Evolutionary conservation across 306 rosid genomes (phyloP).

Genomic region (Dalbergia cultrata): DNA sequence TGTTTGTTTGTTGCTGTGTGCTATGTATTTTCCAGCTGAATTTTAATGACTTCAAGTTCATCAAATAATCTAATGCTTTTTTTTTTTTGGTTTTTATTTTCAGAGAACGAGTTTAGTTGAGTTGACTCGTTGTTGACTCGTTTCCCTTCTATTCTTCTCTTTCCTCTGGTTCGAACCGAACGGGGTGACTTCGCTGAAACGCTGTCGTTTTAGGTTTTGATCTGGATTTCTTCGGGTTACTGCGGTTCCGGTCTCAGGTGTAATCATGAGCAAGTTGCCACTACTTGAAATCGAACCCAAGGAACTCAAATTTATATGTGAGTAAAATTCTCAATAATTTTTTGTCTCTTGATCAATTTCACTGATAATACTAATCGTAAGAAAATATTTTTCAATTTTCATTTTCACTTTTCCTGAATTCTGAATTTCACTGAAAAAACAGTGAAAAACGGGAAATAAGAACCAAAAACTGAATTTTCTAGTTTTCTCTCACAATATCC

Average conservation of each 20-base stretch:
- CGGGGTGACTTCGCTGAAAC: constrained; percentile 11
- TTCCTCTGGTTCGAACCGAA: constrained; percentile 36
- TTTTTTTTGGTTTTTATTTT: background rate
- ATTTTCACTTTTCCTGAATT: no score
- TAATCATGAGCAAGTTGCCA: constrained; percentile 65
- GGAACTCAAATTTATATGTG: constrained; percentile 79
- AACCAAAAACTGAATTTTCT: no score
- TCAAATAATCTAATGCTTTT: background rate
- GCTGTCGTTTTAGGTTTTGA: constrained; percentile 39
- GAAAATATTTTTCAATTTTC: no score
- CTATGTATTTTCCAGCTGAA: constrained; percentile 25
- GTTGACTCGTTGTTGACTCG: constrained; percentile 51
- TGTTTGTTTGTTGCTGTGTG: background rate
- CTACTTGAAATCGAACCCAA: constrained; percentile 81
- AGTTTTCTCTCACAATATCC: no score
- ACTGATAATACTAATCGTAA: background rate
- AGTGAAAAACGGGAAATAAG: no score
- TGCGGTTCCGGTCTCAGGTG: constrained; percentile 20
- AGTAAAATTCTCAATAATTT: constrained; percentile 42
- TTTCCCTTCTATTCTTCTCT: background rate
- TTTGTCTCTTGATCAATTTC: background rate
- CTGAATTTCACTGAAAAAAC: no score
- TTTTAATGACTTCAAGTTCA: background rate
- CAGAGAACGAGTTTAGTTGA: constrained; percentile 31
- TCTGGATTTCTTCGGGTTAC: constrained; percentile 42